Base-by-base conservation (phyloP, 768 basidiomycete genomes). In the Glaciozyma antarctica region DNA sequence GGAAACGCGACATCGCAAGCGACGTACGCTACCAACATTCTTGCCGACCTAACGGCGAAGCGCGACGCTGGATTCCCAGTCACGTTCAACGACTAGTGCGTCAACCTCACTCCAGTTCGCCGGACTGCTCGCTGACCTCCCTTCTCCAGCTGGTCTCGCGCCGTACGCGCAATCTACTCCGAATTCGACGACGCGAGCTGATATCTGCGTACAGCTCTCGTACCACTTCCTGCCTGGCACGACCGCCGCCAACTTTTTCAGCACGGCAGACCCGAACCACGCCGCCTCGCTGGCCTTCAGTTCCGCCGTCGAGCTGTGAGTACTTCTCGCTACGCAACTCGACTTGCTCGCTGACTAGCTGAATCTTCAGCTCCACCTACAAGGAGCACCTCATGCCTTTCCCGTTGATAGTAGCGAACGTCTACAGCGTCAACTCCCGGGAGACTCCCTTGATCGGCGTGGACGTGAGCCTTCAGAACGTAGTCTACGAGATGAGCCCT, bases 161-260 rank as follows among this genome's bases (percentile, higher is more conserved):
- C 19, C 28, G 15, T 55, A 32, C 32, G 32, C 19, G 22, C 24
- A 32, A 22, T 52, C 10, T n/a, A n/a, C n/a, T n/a, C n/a, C n/a
- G 24, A 30, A 30, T 38, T 17, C 21, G 13, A 54, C 52, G 3
- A n/a, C 16, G 13, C 43, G 22, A 22, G 41, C 66, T 34, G 15
- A 61, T 32, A 60, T 79, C 77, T 72, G 80, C 0, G 83, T 86
- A 3, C 81, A 83, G 76, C 79, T 88, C 44, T 82, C 85, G 3
- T 85, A 86, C 69, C 87, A 88, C 74, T 88, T 88, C 70, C 64
- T 54, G 2, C 64, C 69, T 34, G 82, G 83, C 59, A 88, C 87
- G 0, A 78, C 79, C 9, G 77, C 80, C 19, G 63, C 62, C 12
- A 85, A 87, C 71, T 84, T 87, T 71, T 86, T 84, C 75, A 81